Evolutionary conservation across 2,329 filamentous ascomycete species (phyloP).

Genomic region (Conoideocrella luteorostrata): DNA sequence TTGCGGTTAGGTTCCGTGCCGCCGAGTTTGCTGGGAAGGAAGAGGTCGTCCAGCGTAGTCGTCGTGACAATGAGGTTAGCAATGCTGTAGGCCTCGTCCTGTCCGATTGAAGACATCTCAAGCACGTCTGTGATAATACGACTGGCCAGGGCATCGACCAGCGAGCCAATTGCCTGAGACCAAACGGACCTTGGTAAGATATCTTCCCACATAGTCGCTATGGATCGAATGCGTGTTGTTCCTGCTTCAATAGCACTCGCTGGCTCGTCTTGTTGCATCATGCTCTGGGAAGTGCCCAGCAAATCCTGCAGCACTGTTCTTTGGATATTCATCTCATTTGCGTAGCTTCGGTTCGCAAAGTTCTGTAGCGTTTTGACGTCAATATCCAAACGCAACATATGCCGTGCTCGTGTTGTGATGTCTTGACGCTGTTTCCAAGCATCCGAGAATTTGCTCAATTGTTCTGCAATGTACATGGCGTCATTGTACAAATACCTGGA

Average conservation of each 20-base stretch:
- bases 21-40: constrained; percentile 39
- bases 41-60: constrained; percentile 55
- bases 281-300: constrained; percentile 53
- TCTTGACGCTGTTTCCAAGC: constrained; percentile 50
- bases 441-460: constrained; percentile 40
- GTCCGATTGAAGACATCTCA: constrained; percentile 54
- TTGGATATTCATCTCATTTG: constrained; percentile 53
- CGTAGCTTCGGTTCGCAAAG: constrained; percentile 57
- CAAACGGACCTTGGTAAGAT: constrained; percentile 56
- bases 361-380: constrained; percentile 53
- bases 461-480: constrained; percentile 55
- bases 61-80: constrained; percentile 51
- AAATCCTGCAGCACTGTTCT: constrained; percentile 56
- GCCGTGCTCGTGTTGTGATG: constrained; percentile 41
- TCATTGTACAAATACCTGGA: constrained; percentile 62
- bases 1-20: constrained; percentile 22
- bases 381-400: constrained; percentile 51
- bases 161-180: constrained; percentile 55
- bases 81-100: constrained; percentile 58
- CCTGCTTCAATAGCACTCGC: constrained; percentile 48
- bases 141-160: constrained; percentile 51
- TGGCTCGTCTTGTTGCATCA: constrained; percentile 51
- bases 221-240: constrained; percentile 43
- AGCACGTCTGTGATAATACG: constrained; percentile 57
- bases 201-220: constrained; percentile 50